Base-by-base conservation (phyloP, 495 filamentous ascomycete species). In the Cenococcum geophilum region DNA sequence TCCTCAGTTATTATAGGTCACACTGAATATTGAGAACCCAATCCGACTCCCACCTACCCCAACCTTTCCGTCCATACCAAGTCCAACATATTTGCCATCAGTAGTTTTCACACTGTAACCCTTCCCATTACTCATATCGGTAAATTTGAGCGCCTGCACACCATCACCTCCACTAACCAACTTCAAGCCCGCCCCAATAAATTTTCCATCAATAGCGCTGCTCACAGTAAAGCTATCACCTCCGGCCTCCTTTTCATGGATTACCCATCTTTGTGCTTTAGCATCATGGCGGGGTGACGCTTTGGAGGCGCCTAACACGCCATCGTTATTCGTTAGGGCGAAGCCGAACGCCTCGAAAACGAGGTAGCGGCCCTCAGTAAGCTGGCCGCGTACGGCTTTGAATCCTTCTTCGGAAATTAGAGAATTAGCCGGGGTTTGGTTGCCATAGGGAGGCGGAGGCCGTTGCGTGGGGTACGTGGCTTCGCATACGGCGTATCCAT, bases 321-420 rank as follows among this genome's bases (percentile, higher is more conserved):
- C 18, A 9, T n/a, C 49, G 16, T 22, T 52, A 6, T 52, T 52
- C 20, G 49, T 52, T 1, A 68, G 53, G 9, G 66, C 63, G 36
- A 23, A 61, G 21, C 63, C 61, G 42, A 56, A 57, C n/a, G 59
- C 57, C 40, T 65, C 66, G 43, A 65, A 68, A 12, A 58, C 59
- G 36, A 68, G 62, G 34, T 64, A 73, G n/a, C 80, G 78, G 14
- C 80, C 80, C 59, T 83, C 80, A 12, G 80, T 82, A 37, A 83
- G 63, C 32, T 75, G 73, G 10, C 80, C 80, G 8, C 81, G 70
- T n/a, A 77, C 72, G 45, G 75, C 65, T 70, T 82, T 82, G 71
- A 75, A 82, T 4, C 80, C 80, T 35, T 80, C 68, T 57, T 83
- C 79, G 16, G 62, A 61, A 5, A 71, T 62, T 14, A 68, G 57